A percentile compares a stretch with the other conserved stretches of the same genome.
Conservation (phyloP, 257 asterid species). For the Salvia miltiorrhiza region DNA sequence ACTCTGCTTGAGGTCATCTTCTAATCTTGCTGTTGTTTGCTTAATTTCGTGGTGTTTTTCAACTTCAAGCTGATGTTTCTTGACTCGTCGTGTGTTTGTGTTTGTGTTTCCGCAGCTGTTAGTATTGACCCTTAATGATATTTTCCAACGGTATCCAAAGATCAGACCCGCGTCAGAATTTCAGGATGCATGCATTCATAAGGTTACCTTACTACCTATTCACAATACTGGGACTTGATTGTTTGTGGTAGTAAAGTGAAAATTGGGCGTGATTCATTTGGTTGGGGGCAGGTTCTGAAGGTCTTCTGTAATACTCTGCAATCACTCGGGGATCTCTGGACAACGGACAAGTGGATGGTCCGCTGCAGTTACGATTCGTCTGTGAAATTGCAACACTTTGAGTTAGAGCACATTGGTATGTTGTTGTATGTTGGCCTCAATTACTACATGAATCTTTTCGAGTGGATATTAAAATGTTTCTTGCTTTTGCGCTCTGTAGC, state of each 20-base stretch:
- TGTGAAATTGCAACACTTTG: conserved; percentile 31
- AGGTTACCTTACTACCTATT: conserved; percentile 34
- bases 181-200: conserved; percentile 43
- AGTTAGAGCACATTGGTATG: conserved; percentile 49
- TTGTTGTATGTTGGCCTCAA: neutral
- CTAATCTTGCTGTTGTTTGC: neutral
- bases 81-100: neutral
- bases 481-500: conserved; percentile 32
- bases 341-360: conserved; percentile 67
- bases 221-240: neutral
- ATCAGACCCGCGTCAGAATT: conserved; percentile 40
- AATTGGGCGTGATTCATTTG: neutral
- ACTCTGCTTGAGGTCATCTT: conserved; percentile 66
- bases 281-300: conserved; percentile 46
- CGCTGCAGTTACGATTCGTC: conserved; percentile 46
- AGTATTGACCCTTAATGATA: conserved; percentile 64
- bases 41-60: neutral
- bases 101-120: conserved; percentile 46
- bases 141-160: conserved; percentile 47
- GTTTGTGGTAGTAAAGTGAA: no score
- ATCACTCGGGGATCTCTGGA: conserved; percentile 80
- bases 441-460: neutral
- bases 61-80: neutral
- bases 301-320: conserved; percentile 55
- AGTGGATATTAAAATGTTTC: no score